Conservation (phyloP, 192 early-diverging fungal species). For the Coemansia sp. region DNA sequence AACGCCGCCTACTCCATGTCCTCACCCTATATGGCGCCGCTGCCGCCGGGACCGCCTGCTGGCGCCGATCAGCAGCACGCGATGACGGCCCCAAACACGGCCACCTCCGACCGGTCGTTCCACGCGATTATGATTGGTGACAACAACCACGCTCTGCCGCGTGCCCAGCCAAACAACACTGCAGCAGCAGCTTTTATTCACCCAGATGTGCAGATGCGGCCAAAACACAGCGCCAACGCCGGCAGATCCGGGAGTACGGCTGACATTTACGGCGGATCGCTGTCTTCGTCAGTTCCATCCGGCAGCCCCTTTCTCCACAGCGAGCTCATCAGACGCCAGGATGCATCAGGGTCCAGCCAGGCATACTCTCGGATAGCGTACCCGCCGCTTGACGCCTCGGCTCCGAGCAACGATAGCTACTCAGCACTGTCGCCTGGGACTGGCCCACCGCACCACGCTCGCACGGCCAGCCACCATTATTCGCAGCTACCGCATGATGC, state of each 20-base stretch:
- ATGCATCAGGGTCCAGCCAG: background rate
- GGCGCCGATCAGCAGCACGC: conserved; percentile 10
- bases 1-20: background rate
- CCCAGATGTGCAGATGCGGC: conserved; percentile 13
- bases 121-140: conserved; percentile 50
- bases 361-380: conserved; percentile 16
- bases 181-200: conserved; percentile 2
- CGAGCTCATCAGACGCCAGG: background rate
- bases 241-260: conserved; percentile 4
- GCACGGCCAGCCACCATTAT: conserved; percentile 9
- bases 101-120: conserved; percentile 39
- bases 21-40: conserved; percentile 6
- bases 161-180: background rate
- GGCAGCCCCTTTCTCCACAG: conserved; percentile 22
- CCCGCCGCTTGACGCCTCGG: conserved; percentile 8
- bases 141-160: conserved; percentile 13
- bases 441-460: conserved; percentile 2
- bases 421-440: background rate
- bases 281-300: conserved; percentile 35
- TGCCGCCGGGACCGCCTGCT: background rate
- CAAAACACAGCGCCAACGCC: conserved; percentile 21
- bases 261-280: conserved; percentile 12
- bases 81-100: conserved; percentile 22
- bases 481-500: background rate
- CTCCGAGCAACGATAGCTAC: background rate